Base-by-base conservation (phyloP, 106 monocot genomes). In the Dactylorhiza incarnata region DNA sequence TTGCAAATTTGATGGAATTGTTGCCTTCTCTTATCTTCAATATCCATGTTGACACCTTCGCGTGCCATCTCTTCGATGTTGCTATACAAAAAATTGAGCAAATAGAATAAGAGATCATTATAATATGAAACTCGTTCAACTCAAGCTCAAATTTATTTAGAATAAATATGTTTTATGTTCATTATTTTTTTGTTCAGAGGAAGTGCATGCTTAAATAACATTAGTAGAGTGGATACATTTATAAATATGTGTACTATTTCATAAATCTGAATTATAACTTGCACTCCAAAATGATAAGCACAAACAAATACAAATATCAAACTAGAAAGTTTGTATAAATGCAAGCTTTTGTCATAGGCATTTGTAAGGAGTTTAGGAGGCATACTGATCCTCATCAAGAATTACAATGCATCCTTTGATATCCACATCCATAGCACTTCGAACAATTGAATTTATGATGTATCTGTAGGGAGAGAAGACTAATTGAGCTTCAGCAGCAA, bases 361-460 rank as follows among this genome's bases (percentile, higher is more conserved):
- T 69, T 69, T 75, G 1, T 13, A 70, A 61, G 15, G 24, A 74
- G 73, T 20, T 45, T 0, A 49, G 11, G 74, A 48, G 58, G 49
- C 94, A 75, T 94, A 99, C 99, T 99, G 94, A 49, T 94, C 99
- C 82, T 94, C 94, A 78, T 99, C 99, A 75, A 94, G 88, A 86
- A 99, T 91, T 12, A 99, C 50, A 72, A 99, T 88, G 54, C 83
- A 83, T 67, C 91, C 94, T 79, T 88, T 89, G 53, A 99, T 91
- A 71, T 99, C 94, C 56, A 99, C 78, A 76, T 99, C 89, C 99
- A 99, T 92, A 46, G 91, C 89, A 83, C 86, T 94, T 45, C 94
- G 87, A 81, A 99, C 91, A 78, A 90, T 83, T 73, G 99, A 94
- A 82, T 86, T 94, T 82, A 94, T 84, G 10, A 99, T 80, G 74